Percentiles rank a stretch among this genome's conserved stretches.
These are phyloP conservation scores for Gracilaria vermiculophylla DNA, from an alignment of 23 red algal species.

Conservation along the genomic window DNA sequence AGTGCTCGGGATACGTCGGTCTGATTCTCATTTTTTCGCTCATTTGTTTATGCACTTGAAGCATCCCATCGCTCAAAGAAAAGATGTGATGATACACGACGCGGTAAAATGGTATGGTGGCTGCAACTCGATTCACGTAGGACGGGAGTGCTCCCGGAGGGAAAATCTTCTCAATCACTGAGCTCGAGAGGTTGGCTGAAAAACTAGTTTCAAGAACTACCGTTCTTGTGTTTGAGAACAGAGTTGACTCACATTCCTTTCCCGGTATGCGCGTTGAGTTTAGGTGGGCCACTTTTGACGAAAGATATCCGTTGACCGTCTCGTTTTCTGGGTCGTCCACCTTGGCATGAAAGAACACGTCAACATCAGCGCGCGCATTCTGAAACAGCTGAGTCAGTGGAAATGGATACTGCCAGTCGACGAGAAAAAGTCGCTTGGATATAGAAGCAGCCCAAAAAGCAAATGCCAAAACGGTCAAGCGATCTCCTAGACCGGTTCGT, in stretches of 20 bases:
- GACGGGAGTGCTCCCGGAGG: not conserved
- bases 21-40: not conserved
- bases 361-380: not conserved
- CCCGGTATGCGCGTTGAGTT: not conserved
- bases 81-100: conserved; percentile 10
- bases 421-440: conserved; percentile 23
- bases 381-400: not conserved
- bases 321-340: not conserved
- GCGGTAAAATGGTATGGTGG: not conserved
- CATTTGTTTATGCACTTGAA: not conserved
- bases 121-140: not conserved
- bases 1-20: not conserved
- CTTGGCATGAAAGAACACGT: not conserved
- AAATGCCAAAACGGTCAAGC: not conserved
- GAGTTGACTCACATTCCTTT: not conserved
- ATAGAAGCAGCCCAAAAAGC: conserved; percentile 40
- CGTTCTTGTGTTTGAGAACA: not conserved
- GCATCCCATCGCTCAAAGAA: not conserved
- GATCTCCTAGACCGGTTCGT: conserved; percentile 16
- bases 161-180: not conserved
- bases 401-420: conserved; percentile 36
- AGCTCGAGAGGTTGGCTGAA: not conserved
- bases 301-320: not conserved
- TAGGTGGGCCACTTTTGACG: not conserved
- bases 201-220: not conserved